Evolutionary conservation across 208 protist species (phyloP).

Genomic region (Leishmania mexicana): DNA sequence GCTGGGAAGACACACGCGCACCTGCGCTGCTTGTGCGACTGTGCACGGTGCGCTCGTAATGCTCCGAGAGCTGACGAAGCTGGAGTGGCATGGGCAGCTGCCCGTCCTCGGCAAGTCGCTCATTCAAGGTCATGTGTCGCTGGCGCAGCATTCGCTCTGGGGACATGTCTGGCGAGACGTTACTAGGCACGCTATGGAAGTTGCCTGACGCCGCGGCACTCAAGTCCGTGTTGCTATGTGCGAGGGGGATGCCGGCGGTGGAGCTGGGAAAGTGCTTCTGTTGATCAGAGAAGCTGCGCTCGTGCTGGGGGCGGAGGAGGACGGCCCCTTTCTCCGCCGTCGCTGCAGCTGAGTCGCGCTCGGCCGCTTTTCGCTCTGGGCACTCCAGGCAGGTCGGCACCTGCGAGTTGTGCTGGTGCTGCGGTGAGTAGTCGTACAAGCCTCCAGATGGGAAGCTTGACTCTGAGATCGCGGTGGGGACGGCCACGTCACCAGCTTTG

Average conservation of each 20-base stretch:
- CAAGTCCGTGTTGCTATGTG: neutral
- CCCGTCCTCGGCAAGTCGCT: slow-evolving; percentile 40
- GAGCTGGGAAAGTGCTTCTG: neutral
- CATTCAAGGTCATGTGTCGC: slow-evolving; percentile 47
- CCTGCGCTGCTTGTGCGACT: slow-evolving; percentile 8
- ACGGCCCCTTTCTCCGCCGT: neutral
- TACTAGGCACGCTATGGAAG: neutral
- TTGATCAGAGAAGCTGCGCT: neutral
- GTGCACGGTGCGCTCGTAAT: slow-evolving; percentile 41
- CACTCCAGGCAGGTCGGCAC: neutral
- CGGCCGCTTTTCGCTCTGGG: slow-evolving; percentile 9
- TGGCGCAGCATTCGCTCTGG: slow-evolving; percentile 18
- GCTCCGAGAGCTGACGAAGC: slow-evolving; percentile 35
- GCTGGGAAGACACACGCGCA: neutral
- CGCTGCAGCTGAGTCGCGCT: neutral
- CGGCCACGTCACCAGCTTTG: neutral
- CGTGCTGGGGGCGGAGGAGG: neutral
- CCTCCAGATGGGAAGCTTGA: neutral
- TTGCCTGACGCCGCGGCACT: neutral
- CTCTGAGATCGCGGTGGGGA: neutral
- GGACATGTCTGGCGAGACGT: neutral
- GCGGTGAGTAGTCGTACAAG: neutral
- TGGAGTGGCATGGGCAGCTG: slow-evolving; percentile 36
- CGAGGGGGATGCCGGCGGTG: neutral
- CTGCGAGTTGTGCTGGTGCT: neutral